Conservation (phyloP, 2,329 filamentous ascomycete genomes). For the Phaeoacremonium minimum region DNA sequence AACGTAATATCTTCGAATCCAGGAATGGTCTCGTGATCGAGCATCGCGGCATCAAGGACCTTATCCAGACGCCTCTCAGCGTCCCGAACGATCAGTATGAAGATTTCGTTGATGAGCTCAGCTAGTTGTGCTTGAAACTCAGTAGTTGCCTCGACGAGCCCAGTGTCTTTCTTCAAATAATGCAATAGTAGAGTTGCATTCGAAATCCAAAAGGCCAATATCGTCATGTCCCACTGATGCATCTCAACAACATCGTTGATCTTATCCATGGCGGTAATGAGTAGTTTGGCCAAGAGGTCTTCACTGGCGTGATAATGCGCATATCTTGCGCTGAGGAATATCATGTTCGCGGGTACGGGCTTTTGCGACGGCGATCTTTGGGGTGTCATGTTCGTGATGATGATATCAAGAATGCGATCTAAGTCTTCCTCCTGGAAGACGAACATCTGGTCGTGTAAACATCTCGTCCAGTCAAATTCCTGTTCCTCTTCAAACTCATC, state of each 20-base stretch:
- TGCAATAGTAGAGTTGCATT: conserved; percentile 94
- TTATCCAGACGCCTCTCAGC: conserved; percentile 96
- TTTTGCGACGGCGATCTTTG: conserved; percentile 96
- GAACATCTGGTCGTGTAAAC: conserved; percentile 98
- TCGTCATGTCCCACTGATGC: conserved; percentile 99
- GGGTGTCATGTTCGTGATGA: conserved; percentile 97
- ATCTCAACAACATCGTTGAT: conserved; percentile 96
- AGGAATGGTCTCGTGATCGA: conserved; percentile 96
- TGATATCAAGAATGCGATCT: conserved; percentile 85
- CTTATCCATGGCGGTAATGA: conserved; percentile 86
- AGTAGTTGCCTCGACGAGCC: conserved; percentile 73
- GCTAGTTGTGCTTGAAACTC: conserved; percentile 91
- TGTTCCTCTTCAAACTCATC: conserved; percentile 85
- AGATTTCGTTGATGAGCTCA: conserved; percentile 96
- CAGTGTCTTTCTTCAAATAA: conserved; percentile 91
- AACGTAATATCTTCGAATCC: conserved; percentile 96
- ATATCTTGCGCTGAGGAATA: conserved; percentile 92
- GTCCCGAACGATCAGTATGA: conserved; percentile 94
- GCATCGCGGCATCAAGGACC: conserved; percentile 86
- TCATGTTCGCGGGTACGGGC: conserved; percentile 92
- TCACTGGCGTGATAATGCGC: conserved; percentile 92
- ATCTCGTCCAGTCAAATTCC: conserved; percentile 93
- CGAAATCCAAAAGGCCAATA: conserved; percentile 97
- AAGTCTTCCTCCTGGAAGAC: conserved; percentile 96
- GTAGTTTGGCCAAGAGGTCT: conserved; percentile 75